Conservation (phyloP, 1,284 basidiomycete genomes). For the Moesziomyces sp. region DNA sequence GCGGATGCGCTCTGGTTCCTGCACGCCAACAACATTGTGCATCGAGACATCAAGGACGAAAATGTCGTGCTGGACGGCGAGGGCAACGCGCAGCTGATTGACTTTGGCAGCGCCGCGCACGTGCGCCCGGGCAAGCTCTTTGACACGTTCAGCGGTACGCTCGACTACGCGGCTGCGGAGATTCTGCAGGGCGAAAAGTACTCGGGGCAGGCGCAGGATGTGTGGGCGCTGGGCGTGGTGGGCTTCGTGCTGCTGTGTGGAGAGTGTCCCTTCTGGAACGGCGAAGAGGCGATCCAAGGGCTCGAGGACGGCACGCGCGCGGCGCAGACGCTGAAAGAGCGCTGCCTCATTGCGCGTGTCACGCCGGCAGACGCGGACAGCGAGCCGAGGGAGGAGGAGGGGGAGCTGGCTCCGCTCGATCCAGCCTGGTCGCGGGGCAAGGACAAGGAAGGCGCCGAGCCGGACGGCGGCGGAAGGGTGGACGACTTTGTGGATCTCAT, state of each 20-base stretch:
- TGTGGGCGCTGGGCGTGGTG: slow-evolving; percentile 98
- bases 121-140: slow-evolving; percentile 87
- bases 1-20: slow-evolving; percentile 91
- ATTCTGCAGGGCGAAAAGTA: slow-evolving; percentile 94
- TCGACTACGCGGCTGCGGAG: slow-evolving; percentile 89
- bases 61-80: slow-evolving; percentile 77
- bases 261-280: slow-evolving; percentile 83
- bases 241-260: slow-evolving; percentile 94
- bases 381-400: slow-evolving; percentile 13
- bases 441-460: slow-evolving; percentile 36
- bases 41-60: slow-evolving; percentile 98
- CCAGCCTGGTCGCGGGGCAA: slow-evolving; percentile 33
- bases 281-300: slow-evolving; percentile 61
- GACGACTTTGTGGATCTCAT: slow-evolving; percentile 84
- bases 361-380: slow-evolving; percentile 28
- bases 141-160: slow-evolving; percentile 94
- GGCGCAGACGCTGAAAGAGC: slow-evolving; percentile 49
- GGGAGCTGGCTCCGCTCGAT: slow-evolving; percentile 29
- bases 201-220: slow-evolving; percentile 93
- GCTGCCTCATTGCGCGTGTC: slow-evolving; percentile 45
- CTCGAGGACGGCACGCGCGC: slow-evolving; percentile 60
- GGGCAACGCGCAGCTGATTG: slow-evolving; percentile 83
- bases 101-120: slow-evolving; percentile 79
- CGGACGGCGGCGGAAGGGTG: slow-evolving; percentile 81
- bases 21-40: slow-evolving; percentile 91